Evolutionary conservation across 805 yeast species (phyloP), one percentile per base, ranked within the genome.

Genomic region (Hanseniaspora guilliermondii): DNA sequence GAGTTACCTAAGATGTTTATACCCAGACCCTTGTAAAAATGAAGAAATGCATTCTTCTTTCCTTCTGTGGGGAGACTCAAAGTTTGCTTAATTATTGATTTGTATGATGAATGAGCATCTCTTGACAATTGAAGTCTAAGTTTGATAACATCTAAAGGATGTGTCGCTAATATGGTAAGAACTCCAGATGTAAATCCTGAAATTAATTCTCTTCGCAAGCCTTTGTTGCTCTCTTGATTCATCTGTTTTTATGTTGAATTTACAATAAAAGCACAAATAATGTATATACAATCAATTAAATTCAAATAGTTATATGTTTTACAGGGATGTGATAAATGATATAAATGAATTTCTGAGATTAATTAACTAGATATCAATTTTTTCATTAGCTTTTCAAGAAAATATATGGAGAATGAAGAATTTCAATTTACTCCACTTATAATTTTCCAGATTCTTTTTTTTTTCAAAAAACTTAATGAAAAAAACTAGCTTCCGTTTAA

Each of bases 81-180:
- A 7, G 36, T 40, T 36, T 54, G 39, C 33, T 22, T 11, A 44
- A 59, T 47, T 61, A 68, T 45, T 66, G 64, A 57, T 60, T 59
- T 40, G 53, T 58, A 61, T 64, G 74, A 2, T 66, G 58, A 21
- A 56, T 60, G 21, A 2, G 69, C 63, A 1, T 65, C 59, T 14
- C 66, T 60, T 58, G 74, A 79, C 35, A 89, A 73, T 65, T 93
- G 98, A 42, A 93, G 70, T 54, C 97, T 71, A 7, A 87, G 75
- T 68, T 93, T 93, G 56, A 89, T 69, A 50, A 93, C 72, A 66
- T 93, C 98, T 46, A 93, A 68, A 1, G 98, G 98, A 64, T 93
- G 98, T 32, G 91, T 82, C 0, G 83, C 71, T 1, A 85, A 60
- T 1, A 97, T 89, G 6, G 96, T 82, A 12, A 78, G 66, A 38